These are phyloP conservation scores for Komagataella pseudopastoris DNA, from an alignment of 805 yeast species.

Conservation along the genomic window DNA sequence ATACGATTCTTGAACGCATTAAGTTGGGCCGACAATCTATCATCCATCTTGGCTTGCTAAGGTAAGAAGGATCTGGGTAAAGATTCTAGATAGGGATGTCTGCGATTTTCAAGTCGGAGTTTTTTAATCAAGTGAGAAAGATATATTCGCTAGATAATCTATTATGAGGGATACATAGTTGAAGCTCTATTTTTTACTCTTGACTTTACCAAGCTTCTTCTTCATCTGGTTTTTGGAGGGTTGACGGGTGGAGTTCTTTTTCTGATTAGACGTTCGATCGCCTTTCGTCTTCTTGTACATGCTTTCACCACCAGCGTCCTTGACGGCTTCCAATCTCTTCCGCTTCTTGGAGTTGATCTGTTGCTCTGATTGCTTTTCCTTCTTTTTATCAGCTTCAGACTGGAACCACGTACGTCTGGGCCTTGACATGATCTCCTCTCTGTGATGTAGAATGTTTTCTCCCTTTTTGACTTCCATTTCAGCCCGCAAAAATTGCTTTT, in stretches of 20 bases:
- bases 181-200: not conserved
- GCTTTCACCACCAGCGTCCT: slow-evolving; percentile 39
- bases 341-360: slow-evolving; percentile 56
- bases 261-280: slow-evolving; percentile 47
- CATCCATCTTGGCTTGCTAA: slow-evolving; percentile 11
- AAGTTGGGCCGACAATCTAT: slow-evolving; percentile 26
- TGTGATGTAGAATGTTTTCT: slow-evolving; percentile 67
- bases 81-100: not conserved
- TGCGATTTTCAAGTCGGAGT: not conserved
- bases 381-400: slow-evolving; percentile 37
- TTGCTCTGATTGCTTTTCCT: slow-evolving; percentile 30
- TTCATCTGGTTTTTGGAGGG: slow-evolving; percentile 15
- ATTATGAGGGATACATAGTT: not conserved
- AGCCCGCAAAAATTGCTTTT: slow-evolving; percentile 75
- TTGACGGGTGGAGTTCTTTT: slow-evolving; percentile 22
- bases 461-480: slow-evolving; percentile 87
- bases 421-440: slow-evolving; percentile 72
- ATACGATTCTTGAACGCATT: slow-evolving; percentile 53
- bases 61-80: not conserved
- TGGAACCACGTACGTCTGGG: slow-evolving; percentile 98
- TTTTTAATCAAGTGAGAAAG: not conserved
- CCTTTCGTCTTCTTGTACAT: slow-evolving; percentile 64
- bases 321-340: slow-evolving; percentile 49
- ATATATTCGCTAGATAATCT: not conserved
- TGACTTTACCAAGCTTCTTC: slow-evolving; percentile 11